These are phyloP conservation scores for Talaromyces wortmannii DNA, from an alignment of 495 filamentous ascomycete genomes.

Conservation along the genomic window DNA sequence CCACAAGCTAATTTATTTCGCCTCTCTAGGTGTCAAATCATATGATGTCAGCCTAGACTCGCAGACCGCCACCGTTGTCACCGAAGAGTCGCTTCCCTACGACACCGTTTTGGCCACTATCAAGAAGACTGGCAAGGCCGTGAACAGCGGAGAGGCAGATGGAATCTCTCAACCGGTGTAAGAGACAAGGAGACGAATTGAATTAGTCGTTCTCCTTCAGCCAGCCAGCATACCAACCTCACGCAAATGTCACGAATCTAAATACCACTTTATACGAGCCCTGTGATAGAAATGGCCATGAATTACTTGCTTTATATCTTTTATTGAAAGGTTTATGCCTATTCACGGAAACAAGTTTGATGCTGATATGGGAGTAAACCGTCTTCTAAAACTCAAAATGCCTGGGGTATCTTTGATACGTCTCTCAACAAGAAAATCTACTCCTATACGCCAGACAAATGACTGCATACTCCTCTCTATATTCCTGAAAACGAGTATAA, in stretches of 20 bases:
- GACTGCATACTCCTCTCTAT: too few relatives aligned
- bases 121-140: constrained; percentile 90
- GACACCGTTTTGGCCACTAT: constrained; percentile 81
- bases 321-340: neutral
- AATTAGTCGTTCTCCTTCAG: too few relatives aligned
- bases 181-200: neutral
- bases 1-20: neutral
- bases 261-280: too few relatives aligned
- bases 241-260: too few relatives aligned
- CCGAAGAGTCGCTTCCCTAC: constrained; percentile 59
- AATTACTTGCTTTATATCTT: too few relatives aligned
- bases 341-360: neutral
- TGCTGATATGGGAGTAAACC: neutral
- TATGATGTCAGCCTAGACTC: constrained; percentile 81
- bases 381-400: neutral
- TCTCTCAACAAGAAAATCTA: neutral
- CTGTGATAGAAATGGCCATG: too few relatives aligned
- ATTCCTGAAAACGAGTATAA: too few relatives aligned
- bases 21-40: constrained; percentile 64
- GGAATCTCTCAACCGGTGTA: constrained; percentile 30
- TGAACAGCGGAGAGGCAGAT: constrained; percentile 66
- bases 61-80: constrained; percentile 68
- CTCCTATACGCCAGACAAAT: neutral
- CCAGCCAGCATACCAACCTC: too few relatives aligned
- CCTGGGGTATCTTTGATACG: neutral